These are phyloP conservation scores for Cercospora brassicicola DNA, from an alignment of 2,329 filamentous ascomycete genomes.

Conservation along the genomic window DNA sequence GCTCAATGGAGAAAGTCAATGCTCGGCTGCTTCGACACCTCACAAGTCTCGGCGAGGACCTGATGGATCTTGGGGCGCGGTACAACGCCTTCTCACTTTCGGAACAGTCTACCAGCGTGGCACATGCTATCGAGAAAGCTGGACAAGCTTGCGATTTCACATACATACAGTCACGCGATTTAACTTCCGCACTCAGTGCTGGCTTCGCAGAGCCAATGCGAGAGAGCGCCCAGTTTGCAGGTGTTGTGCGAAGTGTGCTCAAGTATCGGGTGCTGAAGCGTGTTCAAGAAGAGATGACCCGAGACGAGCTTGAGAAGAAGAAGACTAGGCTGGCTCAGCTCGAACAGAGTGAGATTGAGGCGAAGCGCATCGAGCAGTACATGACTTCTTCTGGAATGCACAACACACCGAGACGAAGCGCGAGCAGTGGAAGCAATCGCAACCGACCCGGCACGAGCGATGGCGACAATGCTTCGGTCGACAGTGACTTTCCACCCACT, in stretches of 20 bases:
- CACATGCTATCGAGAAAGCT: slow-evolving; percentile 87
- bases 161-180: slow-evolving; percentile 91
- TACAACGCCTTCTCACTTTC: slow-evolving; percentile 97
- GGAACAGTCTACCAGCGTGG: slow-evolving; percentile 83
- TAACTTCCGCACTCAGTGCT: slow-evolving; percentile 82
- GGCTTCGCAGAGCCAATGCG: slow-evolving; percentile 97
- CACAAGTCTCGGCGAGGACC: slow-evolving; percentile 77
- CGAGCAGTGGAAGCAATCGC: slow-evolving; percentile 42
- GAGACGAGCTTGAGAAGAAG: slow-evolving; percentile 89
- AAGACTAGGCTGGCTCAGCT: slow-evolving; percentile 76
- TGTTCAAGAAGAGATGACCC: slow-evolving; percentile 96
- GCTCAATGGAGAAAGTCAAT: slow-evolving; percentile 96
- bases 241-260: slow-evolving; percentile 84
- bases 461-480: slow-evolving; percentile 85
- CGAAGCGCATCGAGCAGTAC: slow-evolving; percentile 90
- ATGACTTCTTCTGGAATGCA: slow-evolving; percentile 69
- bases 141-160: slow-evolving; percentile 94
- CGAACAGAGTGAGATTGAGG: slow-evolving; percentile 91
- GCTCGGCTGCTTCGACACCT: slow-evolving; percentile 83
- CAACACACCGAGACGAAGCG: slow-evolving; percentile 64
- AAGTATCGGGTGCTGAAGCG: slow-evolving; percentile 89
- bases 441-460: slow-evolving; percentile 33
- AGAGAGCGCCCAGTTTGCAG: slow-evolving; percentile 94
- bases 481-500: slow-evolving; percentile 92
- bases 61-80: slow-evolving; percentile 89